Base-by-base conservation (phyloP, 83 land plant genomes). In the Picea abies region DNA sequence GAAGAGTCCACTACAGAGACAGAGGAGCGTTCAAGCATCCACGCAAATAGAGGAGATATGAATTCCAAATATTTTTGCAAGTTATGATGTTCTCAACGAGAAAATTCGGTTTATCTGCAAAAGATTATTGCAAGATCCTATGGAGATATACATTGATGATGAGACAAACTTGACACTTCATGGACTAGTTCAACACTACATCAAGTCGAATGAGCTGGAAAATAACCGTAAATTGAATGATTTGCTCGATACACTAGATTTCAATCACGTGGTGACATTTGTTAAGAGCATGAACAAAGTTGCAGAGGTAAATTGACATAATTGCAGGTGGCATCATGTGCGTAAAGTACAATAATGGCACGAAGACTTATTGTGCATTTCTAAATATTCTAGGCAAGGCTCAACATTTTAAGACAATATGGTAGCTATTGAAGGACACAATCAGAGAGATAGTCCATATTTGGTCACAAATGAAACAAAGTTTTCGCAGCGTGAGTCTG, bases 141-240 rank as follows among this genome's bases (percentile, higher is more conserved):
- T 89, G 91, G 91, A 89, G 90, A 89, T 89, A 19, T 89, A 89
- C 82, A 87, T 89, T 29, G 89, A 87, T 76, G 89, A 89, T 80
- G 91, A 89, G 68, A 89, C 91, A 89, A 32, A 32, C 35, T 32
- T 32, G 35, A 32, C 35, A 32, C 35, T 32, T 32, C 35, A 32
- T 32, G 35, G 35, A 32, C 35, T 32, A 32, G 35, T 32, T 32
- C 35, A 32, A 32, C 35, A 32, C 35, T 32, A 32, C 79, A 89
- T 89, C 86, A 89, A 89, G 86, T 79, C 87, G 76, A 84, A 84
- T 71, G 91, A 89, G 82, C 79, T 70, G 81, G 91, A 89, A 80
- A 89, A 89, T 81, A 89, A 89, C 68, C 85, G 89, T 61, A 89
- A 89, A 86, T 82, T 89, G 80, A 87, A 89, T 66, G 91, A 89